Evolutionary conservation across 1,284 basidiomycete species (phyloP).

Genomic region (Peniophora sp.): DNA sequence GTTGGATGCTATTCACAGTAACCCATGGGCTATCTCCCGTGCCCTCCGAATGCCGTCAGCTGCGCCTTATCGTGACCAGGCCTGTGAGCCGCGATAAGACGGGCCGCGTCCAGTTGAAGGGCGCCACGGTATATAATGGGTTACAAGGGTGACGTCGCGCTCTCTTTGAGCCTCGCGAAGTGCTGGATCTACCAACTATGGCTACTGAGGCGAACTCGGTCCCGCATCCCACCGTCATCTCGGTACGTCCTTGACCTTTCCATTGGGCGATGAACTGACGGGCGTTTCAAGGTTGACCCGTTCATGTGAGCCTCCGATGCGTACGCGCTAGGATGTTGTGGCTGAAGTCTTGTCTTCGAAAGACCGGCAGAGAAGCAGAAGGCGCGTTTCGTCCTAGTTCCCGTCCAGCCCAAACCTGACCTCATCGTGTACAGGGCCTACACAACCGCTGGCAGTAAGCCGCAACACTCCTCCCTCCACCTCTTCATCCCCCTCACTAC

Average conservation of each 20-base stretch:
- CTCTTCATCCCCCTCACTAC: not conserved
- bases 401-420: not conserved
- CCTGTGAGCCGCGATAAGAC: too few relatives aligned
- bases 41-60: too few relatives aligned
- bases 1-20: too few relatives aligned
- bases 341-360: not conserved
- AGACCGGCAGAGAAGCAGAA: constrained; percentile 60
- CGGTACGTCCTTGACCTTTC: constrained; percentile 11
- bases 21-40: too few relatives aligned
- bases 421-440: constrained; percentile 35
- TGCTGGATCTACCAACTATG: too few relatives aligned
- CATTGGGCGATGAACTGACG: not conserved
- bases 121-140: too few relatives aligned
- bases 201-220: constrained; percentile 52
- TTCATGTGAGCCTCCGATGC: constrained; percentile 36
- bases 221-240: constrained; percentile 43
- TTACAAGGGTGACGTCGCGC: too few relatives aligned
- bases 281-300: constrained; percentile 41
- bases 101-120: too few relatives aligned
- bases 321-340: not conserved
- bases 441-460: constrained; percentile 73
- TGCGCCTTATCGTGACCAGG: too few relatives aligned
- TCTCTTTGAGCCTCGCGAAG: too few relatives aligned
- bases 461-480: not conserved
- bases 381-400: constrained; percentile 22